A percentile compares a stretch with the other conserved stretches of the same genome.
Conservation (phyloP, 805 yeast genomes). For the Cyberlindnera saturnus region DNA sequence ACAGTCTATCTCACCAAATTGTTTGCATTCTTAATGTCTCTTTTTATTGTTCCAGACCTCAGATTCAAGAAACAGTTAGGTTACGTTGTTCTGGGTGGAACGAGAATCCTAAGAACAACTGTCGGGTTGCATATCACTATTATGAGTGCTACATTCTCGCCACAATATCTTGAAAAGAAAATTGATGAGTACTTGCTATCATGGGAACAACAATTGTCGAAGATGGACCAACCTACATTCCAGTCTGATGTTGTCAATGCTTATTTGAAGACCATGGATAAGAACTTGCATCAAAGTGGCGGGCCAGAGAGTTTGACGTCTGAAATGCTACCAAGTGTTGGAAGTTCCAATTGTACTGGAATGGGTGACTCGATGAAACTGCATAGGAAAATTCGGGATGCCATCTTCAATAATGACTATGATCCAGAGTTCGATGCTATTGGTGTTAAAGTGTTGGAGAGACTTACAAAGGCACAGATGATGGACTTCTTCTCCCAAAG, state of each 20-base stretch:
- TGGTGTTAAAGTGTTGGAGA: conserved; percentile 25
- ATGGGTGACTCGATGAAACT: conserved; percentile 25
- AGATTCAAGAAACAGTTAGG: conserved; percentile 56
- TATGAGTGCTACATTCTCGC: conserved; percentile 43
- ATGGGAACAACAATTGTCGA: conserved; percentile 31
- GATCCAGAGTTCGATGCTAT: conserved; percentile 24
- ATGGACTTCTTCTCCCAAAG: conserved; percentile 28
- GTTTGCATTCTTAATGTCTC: conserved; percentile 39
- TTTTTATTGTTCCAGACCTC: conserved; percentile 39
- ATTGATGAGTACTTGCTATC: conserved; percentile 42
- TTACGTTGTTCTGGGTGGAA: conserved; percentile 54
- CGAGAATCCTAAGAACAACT: conserved; percentile 42
- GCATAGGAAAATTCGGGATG: conserved; percentile 35
- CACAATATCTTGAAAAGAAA: conserved; percentile 35
- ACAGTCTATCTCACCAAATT: conserved; percentile 39
- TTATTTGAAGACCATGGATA: conserved; percentile 27
- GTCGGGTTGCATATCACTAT: conserved; percentile 54
- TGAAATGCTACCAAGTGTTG: conserved; percentile 29
- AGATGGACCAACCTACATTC: conserved; percentile 32
- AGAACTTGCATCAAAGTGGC: conserved; percentile 15
- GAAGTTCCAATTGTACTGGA: conserved; percentile 25
- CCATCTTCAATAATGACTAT: conserved; percentile 12
- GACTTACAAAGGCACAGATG: conserved; percentile 29
- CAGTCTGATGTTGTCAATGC: conserved; percentile 27
- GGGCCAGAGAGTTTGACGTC: conserved; percentile 31